These are phyloP conservation scores for Bisporella sp. DNA, from an alignment of 2,329 filamentous ascomycete genomes.

Conservation along the genomic window DNA sequence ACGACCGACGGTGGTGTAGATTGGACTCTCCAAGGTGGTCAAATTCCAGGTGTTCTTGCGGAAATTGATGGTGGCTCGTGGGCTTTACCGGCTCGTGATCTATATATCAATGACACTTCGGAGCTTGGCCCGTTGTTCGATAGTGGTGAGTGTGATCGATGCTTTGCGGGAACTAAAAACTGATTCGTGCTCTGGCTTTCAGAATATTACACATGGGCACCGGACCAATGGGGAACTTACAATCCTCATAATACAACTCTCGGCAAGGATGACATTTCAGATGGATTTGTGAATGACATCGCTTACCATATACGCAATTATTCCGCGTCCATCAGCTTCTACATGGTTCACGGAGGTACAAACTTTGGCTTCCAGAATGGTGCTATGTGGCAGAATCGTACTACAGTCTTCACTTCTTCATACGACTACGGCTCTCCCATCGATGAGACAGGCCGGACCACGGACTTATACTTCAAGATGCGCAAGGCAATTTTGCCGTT, in stretches of 20 bases:
- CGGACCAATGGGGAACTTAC: too few relatives aligned
- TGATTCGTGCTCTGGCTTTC: too few relatives aligned
- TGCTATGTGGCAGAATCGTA: slow-evolving; percentile 34
- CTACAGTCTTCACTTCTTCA: slow-evolving; percentile 36
- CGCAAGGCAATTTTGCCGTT: slow-evolving; percentile 34
- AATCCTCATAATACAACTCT: too few relatives aligned
- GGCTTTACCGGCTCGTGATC: slow-evolving; percentile 33
- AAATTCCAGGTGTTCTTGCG: slow-evolving; percentile 37
- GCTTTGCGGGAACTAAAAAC: too few relatives aligned
- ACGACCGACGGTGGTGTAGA: slow-evolving; percentile 42
- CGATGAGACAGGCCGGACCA: slow-evolving; percentile 41
- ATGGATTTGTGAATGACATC: too few relatives aligned
- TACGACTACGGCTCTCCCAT: slow-evolving; percentile 45
- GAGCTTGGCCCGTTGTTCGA: slow-evolving; percentile 39
- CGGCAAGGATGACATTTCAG: too few relatives aligned
- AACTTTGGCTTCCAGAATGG: slow-evolving; percentile 43
- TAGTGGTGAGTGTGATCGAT: slow-evolving; percentile 23
- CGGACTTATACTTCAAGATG: slow-evolving; percentile 35
- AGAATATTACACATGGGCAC: too few relatives aligned
- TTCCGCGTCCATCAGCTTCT: slow-evolving; percentile 37
- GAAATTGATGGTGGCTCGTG: slow-evolving; percentile 39
- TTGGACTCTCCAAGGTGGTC: slow-evolving; percentile 36
- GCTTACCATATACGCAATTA: too few relatives aligned
- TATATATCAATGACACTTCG: slow-evolving; percentile 35
- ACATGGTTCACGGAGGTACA: slow-evolving; percentile 47